A percentile compares a stretch with the other conserved stretches of the same genome.
phyloP scores from a whole-genome alignment of 768 basidiomycete genomes.

The Melanogaster broomeanus region DNA sequence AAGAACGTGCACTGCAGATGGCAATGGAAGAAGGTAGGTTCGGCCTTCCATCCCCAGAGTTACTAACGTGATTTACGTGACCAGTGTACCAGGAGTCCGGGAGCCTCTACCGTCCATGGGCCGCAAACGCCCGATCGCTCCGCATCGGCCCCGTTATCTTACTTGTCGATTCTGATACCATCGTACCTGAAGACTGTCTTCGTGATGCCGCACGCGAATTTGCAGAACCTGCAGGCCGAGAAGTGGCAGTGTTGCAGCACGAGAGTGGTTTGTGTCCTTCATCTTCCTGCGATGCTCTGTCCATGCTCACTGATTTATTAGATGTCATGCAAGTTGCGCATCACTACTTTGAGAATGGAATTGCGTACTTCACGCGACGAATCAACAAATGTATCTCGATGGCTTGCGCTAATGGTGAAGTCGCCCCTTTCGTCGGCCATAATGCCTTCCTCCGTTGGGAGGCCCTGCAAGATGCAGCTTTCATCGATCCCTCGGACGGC shows the following conservation, averaged over 20 bases:
- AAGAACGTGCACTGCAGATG: constrained; percentile 50
- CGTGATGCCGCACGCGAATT: constrained; percentile 88
- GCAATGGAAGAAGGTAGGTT: constrained; percentile 51
- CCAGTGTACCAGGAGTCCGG: constrained; percentile 54
- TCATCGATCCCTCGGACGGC: constrained; percentile 50
- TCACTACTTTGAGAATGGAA: constrained; percentile 90
- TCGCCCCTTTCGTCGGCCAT: constrained; percentile 79
- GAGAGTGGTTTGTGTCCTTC: constrained; percentile 61
- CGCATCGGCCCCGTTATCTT: constrained; percentile 79
- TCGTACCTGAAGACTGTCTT: constrained; percentile 90
- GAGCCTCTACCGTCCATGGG: constrained; percentile 67
- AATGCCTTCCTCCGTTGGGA: constrained; percentile 91
- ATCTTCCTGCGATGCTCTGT: neutral
- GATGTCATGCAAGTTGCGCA: constrained; percentile 90
- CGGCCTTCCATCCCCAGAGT: constrained; percentile 33
- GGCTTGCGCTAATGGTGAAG: constrained; percentile 79
- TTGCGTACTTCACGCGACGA: constrained; percentile 84
- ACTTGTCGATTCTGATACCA: constrained; percentile 86
- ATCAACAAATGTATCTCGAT: constrained; percentile 85
- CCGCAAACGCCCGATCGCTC: constrained; percentile 70
- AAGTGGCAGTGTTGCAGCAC: constrained; percentile 86
- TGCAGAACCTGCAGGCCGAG: constrained; percentile 60
- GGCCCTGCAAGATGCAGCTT: constrained; percentile 84
- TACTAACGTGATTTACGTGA: constrained; percentile 41
- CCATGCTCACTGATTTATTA: constrained; percentile 21